Evolutionary conservation across 345 rosid genomes (phyloP).

Genomic region (Alliaria petiolata): DNA sequence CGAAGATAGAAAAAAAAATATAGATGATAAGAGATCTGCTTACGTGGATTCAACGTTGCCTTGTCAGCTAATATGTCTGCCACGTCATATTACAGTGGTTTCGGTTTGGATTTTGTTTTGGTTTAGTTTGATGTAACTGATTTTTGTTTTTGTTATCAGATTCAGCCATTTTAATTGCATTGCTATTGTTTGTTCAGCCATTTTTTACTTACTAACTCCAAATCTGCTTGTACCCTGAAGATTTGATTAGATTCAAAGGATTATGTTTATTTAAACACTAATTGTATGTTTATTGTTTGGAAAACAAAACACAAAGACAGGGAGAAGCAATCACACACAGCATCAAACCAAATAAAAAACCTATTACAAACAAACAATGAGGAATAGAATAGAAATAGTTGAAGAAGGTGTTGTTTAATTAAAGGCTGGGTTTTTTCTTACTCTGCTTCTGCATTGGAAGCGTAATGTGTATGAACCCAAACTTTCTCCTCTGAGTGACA

Average conservation of each 20-base stretch:
- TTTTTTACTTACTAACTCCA: too few species aligned
- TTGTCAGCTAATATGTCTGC: slow-evolving; percentile 10
- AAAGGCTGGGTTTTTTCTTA: slow-evolving; percentile 55
- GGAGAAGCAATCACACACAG: slow-evolving; percentile 6
- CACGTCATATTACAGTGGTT: neutral
- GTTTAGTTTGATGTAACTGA: too few species aligned
- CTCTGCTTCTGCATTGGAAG: slow-evolving; percentile 68
- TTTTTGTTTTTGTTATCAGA: too few species aligned
- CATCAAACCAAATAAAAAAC: slow-evolving; percentile 6
- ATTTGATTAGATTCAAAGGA: neutral
- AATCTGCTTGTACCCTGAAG: too few species aligned
- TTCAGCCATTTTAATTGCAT: too few species aligned
- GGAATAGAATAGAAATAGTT: neutral
- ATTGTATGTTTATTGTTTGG: neutral
- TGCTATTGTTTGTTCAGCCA: too few species aligned
- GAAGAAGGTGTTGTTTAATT: slow-evolving; percentile 8
- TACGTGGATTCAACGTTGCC: slow-evolving; percentile 18
- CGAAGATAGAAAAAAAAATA: slow-evolving; percentile 3
- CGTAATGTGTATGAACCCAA: slow-evolving; percentile 82
- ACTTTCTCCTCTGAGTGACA: slow-evolving; percentile 63
- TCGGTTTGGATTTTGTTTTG: neutral
- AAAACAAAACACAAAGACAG: neutral
- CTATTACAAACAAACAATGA: slow-evolving; percentile 8
- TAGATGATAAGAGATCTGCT: slow-evolving; percentile 37
- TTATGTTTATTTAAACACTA: neutral